Evolutionary conservation across 805 yeast genomes (phyloP), one percentile per base, ranked within the genome.

Genomic region (Hanseniaspora pseudoguilliermondii): DNA sequence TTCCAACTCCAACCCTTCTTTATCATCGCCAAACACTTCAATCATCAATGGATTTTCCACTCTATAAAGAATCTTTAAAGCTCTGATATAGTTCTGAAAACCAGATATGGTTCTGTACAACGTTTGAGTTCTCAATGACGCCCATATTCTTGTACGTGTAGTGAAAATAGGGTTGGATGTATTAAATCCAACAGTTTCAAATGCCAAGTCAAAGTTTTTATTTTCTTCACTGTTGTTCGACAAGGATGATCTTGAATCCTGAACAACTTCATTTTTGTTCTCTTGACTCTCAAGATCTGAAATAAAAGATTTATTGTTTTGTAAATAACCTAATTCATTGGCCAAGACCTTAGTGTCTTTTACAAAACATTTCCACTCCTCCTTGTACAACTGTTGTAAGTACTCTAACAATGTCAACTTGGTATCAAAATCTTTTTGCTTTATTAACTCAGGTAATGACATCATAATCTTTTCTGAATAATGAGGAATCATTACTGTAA

Each of bases 401-500:
- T 88, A 88, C 61, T 88, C 96, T 38, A 88, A 70, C n/a, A 86
- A 68, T 0, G 95, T 84, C 67, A 59, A 86, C 77, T 66, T 81
- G 64, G 65, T 82, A 73, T 60, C 77, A 66, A 66, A 74, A 66
- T 73, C 64, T 82, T 76, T 79, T 66, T 82, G 88, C 60, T 81
- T 79, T 57, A 89, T 85, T 21, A 88, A 82, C 65, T 89, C 96
- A 64, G 82, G 80, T 60, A 89, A 72, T 2, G 86, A 78, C 57
- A 88, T 72, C 18, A 84, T 74, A 50, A 89, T 86, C 69, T 84
- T 88, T 66, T 89, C 96, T 8, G 84, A 75, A 67, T 84, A 89
- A 66, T 89, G 96, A 9, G 96, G 96, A 47, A 89, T 77, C 63
- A 89, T 73, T 9, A 88, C 95, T 0, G 93, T 80, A 62, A 87